These are phyloP conservation scores for Rhodotorula sp. DNA, from an alignment of 1,284 basidiomycete genomes.

Conservation along the genomic window DNA sequence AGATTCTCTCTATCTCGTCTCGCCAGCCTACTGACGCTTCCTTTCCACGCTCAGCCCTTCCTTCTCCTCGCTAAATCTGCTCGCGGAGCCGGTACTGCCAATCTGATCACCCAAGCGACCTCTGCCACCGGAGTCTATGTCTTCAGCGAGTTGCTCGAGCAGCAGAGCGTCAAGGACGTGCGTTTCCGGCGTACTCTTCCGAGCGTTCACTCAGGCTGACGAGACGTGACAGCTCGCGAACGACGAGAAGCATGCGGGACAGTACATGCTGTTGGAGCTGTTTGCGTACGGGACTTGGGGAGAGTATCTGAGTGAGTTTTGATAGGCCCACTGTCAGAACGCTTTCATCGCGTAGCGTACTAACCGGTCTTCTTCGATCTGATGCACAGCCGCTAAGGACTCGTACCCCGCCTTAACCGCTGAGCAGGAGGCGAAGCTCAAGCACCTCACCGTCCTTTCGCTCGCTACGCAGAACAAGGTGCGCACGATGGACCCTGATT, in stretches of 20 bases:
- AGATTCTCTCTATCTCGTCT: too few relatives aligned
- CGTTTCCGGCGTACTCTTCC: constrained; percentile 30
- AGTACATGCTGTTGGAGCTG: constrained; percentile 65
- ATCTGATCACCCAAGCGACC: constrained; percentile 79
- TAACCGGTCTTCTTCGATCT: too few relatives aligned
- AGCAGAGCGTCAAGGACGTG: constrained; percentile 79
- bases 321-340: too few relatives aligned
- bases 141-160: constrained; percentile 79
- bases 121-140: constrained; percentile 84
- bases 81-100: constrained; percentile 85
- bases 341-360: background rate
- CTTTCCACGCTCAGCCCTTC: constrained; percentile 60
- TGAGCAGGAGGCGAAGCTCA: constrained; percentile 77
- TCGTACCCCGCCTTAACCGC: constrained; percentile 65
- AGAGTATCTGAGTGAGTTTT: constrained; percentile 62
- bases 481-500: constrained; percentile 22
- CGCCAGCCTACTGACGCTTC: background rate
- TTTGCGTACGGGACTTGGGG: constrained; percentile 84
- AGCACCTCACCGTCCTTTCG: constrained; percentile 84
- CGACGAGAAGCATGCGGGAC: constrained; percentile 62
- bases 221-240: constrained; percentile 57
- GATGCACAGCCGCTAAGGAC: constrained; percentile 61
- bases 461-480: constrained; percentile 71
- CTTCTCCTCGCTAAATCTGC: constrained; percentile 83
- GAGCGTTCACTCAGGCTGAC: background rate